Conservation (phyloP, 1,139 yeast genomes). For the Hyphopichia pseudoburtonii region DNA sequence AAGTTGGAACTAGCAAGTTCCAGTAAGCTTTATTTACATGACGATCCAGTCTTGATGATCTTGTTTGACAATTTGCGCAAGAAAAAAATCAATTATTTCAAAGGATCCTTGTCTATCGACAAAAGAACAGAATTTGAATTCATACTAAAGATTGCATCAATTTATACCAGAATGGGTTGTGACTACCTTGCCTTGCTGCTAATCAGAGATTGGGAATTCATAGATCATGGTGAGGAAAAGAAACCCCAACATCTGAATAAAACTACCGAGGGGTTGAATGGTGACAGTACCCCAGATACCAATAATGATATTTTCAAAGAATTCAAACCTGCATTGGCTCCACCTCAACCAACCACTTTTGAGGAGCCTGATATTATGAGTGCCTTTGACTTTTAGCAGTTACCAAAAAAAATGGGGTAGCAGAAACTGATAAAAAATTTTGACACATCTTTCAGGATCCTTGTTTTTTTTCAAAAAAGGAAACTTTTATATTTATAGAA, state of each 20-base stretch:
- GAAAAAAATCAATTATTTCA: slow-evolving; percentile 44
- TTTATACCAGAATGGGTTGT: slow-evolving; percentile 89
- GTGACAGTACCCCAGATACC: neutral
- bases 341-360: slow-evolving; percentile 56
- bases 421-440: neutral
- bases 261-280: slow-evolving; percentile 3
- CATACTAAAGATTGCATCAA: slow-evolving; percentile 60
- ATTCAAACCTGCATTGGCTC: slow-evolving; percentile 13
- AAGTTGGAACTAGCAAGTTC: slow-evolving; percentile 17
- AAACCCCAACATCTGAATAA: slow-evolving; percentile 8
- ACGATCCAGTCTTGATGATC: slow-evolving; percentile 78
- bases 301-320: slow-evolving; percentile 4
- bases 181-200: slow-evolving; percentile 70
- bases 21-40: slow-evolving; percentile 56
- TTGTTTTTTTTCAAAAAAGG: no score
- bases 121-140: slow-evolving; percentile 57
- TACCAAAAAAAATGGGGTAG: neutral
- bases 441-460: no score
- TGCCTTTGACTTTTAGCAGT: slow-evolving; percentile 57
- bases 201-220: slow-evolving; percentile 68
- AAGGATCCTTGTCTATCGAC: slow-evolving; percentile 50
- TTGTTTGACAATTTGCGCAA: slow-evolving; percentile 63
- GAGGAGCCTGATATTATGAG: slow-evolving; percentile 77
- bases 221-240: slow-evolving; percentile 18
- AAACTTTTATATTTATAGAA: no score